Evolutionary conservation across 1,284 basidiomycete species (phyloP).

Genomic region (Fistulina hepatica): DNA sequence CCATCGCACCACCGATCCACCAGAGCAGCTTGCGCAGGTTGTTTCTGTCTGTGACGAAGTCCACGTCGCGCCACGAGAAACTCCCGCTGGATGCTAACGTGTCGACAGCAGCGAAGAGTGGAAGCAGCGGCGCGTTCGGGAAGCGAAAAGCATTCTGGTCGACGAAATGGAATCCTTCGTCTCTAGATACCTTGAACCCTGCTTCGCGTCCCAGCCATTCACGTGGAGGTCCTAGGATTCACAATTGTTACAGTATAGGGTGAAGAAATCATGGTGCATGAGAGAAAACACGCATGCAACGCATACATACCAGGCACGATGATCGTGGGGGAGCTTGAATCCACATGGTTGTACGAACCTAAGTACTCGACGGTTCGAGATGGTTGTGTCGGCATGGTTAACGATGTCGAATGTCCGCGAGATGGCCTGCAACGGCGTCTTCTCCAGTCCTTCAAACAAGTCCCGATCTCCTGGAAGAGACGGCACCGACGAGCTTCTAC

Average conservation of each 20-base stretch:
- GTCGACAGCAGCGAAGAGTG: conserved; percentile 23
- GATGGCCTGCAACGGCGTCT: conserved; percentile 19
- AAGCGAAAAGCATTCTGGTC: conserved; percentile 43
- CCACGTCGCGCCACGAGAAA: conserved; percentile 31
- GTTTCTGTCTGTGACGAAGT: conserved; percentile 50
- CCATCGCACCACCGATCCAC: no score
- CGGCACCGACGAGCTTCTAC: conserved; percentile 7
- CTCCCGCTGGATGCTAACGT: conserved; percentile 9
- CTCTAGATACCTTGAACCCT: conserved; percentile 38
- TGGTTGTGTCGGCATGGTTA: conserved; percentile 17
- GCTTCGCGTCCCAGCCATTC: conserved; percentile 34
- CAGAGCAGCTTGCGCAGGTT: conserved; percentile 43
- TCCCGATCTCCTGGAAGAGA: conserved; percentile 22
- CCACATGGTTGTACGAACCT: conserved; percentile 47
- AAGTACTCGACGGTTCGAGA: conserved; percentile 31
- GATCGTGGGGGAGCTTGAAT: conserved; percentile 34
- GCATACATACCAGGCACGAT: conserved; percentile 46
- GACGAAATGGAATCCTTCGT: conserved; percentile 31
- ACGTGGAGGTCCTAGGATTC: conserved; percentile 35
- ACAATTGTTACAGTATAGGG: not conserved
- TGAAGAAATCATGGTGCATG: no score
- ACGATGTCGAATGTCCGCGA: conserved; percentile 10
- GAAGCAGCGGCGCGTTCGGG: conserved; percentile 24
- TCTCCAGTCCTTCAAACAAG: conserved; percentile 24
- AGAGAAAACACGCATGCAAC: no score